These are phyloP conservation scores for Suillus cothurnatus DNA, from an alignment of 768 basidiomycete genomes.

Conservation along the genomic window DNA sequence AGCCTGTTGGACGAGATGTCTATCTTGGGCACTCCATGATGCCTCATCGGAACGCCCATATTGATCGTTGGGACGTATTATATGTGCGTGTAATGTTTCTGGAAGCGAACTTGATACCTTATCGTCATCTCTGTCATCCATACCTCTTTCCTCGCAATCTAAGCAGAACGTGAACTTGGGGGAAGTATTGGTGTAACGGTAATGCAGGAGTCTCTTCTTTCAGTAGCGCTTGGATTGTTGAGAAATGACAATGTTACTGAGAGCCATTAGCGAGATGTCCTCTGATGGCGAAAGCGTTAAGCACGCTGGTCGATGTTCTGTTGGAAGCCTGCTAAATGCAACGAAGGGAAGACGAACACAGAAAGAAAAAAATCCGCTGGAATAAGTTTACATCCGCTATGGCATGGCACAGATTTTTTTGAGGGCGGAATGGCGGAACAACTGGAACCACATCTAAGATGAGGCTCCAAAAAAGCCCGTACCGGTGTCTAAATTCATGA, in stretches of 20 bases:
- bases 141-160: conserved; percentile 11
- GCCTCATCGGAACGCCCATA: conserved; percentile 10
- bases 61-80: conserved; percentile 5
- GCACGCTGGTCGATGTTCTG: conserved; percentile 11
- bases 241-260: conserved; percentile 19
- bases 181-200: not conserved
- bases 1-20: conserved; percentile 5
- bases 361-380: conserved; percentile 30
- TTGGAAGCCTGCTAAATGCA: conserved; percentile 8
- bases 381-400: conserved; percentile 33
- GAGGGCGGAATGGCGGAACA: conserved; percentile 1
- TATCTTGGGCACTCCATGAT: conserved; percentile 12
- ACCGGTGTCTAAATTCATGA: conserved; percentile 13
- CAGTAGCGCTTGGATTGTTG: conserved; percentile 17
- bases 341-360: conserved; percentile 24
- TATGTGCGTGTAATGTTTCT: conserved; percentile 13
- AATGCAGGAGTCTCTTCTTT: conserved; percentile 15
- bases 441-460: not conserved
- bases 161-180: not conserved
- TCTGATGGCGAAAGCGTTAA: conserved; percentile 15
- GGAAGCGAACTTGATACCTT: conserved; percentile 13
- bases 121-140: conserved; percentile 14
- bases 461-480: conserved; percentile 20
- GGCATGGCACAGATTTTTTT: conserved; percentile 9
- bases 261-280: conserved; percentile 25